These are phyloP conservation scores for Rhizopogon vesiculosus DNA, from an alignment of 768 basidiomycete genomes.

Conservation along the genomic window DNA sequence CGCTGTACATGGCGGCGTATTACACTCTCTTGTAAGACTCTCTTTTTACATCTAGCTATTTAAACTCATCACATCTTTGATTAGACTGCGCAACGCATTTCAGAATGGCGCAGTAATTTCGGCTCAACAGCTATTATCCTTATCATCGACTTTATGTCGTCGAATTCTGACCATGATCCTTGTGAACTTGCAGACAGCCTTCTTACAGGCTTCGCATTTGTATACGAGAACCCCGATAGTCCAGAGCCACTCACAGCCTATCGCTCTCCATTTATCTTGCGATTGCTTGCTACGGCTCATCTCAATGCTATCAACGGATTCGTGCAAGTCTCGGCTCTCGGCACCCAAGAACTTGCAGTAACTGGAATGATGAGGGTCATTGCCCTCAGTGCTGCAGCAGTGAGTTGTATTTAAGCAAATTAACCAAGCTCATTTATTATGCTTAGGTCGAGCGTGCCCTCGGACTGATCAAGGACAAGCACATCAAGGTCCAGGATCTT, in stretches of 20 bases:
- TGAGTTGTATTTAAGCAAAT: neutral
- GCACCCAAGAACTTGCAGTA: neutral
- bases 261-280: neutral
- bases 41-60: neutral
- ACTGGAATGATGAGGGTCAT: neutral
- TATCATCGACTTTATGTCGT: neutral
- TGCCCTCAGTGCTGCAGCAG: neutral
- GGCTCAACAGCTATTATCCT: neutral
- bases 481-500: neutral
- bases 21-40: neutral
- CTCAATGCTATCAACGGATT: neutral
- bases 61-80: neutral
- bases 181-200: neutral
- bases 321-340: neutral
- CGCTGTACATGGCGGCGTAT: neutral
- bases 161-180: neutral
- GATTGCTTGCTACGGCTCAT: neutral
- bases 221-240: neutral
- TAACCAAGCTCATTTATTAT: neutral
- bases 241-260: neutral
- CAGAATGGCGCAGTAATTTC: constrained; percentile 4
- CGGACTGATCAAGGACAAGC: neutral
- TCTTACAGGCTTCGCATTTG: neutral
- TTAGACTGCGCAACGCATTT: neutral
- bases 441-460: neutral